These are phyloP conservation scores for Podila verticillata DNA, from an alignment of 192 early-diverging fungal species.

Conservation along the genomic window DNA sequence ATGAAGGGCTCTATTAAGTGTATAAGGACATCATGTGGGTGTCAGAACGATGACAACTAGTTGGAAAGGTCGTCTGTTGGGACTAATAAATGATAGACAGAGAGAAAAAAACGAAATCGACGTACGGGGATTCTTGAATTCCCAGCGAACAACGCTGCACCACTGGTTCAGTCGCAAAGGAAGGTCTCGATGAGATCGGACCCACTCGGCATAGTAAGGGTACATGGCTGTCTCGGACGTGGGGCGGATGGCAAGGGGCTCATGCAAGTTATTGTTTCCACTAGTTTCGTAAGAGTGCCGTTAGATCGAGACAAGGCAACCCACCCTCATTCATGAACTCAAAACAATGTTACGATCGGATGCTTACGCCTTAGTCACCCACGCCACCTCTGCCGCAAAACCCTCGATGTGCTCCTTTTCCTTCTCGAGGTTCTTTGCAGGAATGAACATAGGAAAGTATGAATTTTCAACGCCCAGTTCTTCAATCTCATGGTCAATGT, in stretches of 20 bases:
- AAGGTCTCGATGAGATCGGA: slow-evolving; percentile 95
- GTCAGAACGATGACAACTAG: too few species aligned
- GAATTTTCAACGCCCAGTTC: slow-evolving; percentile 95
- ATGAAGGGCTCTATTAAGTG: slow-evolving; percentile 88
- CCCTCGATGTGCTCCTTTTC: slow-evolving; percentile 99
- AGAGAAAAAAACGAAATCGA: not conserved
- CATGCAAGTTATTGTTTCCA: slow-evolving; percentile 89
- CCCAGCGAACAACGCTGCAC: slow-evolving; percentile 99
- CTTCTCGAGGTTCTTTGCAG: slow-evolving; percentile 82
- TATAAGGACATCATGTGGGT: too few species aligned
- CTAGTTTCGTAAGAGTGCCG: slow-evolving; percentile 13
- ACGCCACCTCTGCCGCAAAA: slow-evolving; percentile 99
- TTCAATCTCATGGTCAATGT: slow-evolving; percentile 90
- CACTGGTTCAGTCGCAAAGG: slow-evolving; percentile 98
- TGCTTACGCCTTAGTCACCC: slow-evolving; percentile 92
- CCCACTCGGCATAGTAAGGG: slow-evolving; percentile 98
- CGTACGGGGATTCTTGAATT: slow-evolving; percentile 98
- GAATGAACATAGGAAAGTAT: slow-evolving; percentile 99
- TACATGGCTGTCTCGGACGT: slow-evolving; percentile 99
- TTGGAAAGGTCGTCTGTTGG: not conserved
- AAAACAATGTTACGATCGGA: slow-evolving; percentile 1
- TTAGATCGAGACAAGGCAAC: too few species aligned
- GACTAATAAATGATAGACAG: slow-evolving; percentile 9
- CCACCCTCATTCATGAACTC: too few species aligned
- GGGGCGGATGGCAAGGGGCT: slow-evolving; percentile 97